Conservation (phyloP, 2,329 filamentous ascomycete species). For the Colletotrichum australisinense region DNA sequence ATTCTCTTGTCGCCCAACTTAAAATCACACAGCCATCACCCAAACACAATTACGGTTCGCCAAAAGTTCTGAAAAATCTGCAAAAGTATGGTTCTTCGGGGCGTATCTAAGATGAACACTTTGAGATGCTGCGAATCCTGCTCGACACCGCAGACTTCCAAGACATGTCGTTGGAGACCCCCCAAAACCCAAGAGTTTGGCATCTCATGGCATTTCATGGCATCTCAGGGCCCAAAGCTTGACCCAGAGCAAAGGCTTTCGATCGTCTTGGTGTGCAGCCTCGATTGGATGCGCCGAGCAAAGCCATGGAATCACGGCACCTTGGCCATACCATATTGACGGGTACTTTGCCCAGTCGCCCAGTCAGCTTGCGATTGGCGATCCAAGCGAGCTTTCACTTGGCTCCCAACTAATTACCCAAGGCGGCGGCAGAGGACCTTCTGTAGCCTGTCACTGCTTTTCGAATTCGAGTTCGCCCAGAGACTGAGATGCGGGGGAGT, state of each 20-base stretch:
- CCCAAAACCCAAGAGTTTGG: constrained; percentile 15
- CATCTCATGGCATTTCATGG: constrained; percentile 14
- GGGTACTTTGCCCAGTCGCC: constrained; percentile 6
- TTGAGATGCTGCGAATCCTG: neutral
- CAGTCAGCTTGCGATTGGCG: constrained; percentile 24
- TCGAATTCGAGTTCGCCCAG: neutral
- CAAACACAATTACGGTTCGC: neutral
- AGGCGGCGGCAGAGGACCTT: neutral
- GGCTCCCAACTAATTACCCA: neutral
- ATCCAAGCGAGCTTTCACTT: constrained; percentile 23
- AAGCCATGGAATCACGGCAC: constrained; percentile 21
- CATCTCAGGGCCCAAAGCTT: constrained; percentile 24
- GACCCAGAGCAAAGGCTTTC: constrained; percentile 17
- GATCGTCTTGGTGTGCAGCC: constrained; percentile 7
- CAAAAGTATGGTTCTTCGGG: neutral
- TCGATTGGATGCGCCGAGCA: constrained; percentile 23
- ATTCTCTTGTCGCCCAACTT: neutral
- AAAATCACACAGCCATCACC: neutral
- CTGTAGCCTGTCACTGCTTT: neutral
- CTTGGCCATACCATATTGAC: constrained; percentile 23
- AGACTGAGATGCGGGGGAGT: constrained; percentile 15
- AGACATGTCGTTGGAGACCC: constrained; percentile 17
- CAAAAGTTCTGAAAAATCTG: neutral
- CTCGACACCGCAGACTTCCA: neutral
- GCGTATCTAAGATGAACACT: neutral